phyloP scores from a whole-genome alignment of 2,329 filamentous ascomycete genomes.

The Xylaria arbuscula region DNA sequence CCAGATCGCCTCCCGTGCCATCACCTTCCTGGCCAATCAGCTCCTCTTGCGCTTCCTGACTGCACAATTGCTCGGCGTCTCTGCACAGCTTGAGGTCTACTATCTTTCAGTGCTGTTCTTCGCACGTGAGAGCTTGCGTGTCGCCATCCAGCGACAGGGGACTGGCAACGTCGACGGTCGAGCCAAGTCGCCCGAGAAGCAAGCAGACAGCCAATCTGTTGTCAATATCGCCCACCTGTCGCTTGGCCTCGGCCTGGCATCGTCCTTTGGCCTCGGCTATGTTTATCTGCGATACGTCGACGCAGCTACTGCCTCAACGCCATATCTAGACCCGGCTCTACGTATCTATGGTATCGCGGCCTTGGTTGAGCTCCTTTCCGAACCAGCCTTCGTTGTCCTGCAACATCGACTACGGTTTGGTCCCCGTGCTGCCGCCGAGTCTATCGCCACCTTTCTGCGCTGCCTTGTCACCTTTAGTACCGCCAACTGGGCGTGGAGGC shows the following conservation, averaged over 20 bases:
- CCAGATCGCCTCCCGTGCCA: conserved; percentile 84
- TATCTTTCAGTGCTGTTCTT: conserved; percentile 96
- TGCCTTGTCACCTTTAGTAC: conserved; percentile 79
- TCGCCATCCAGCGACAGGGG: conserved; percentile 86
- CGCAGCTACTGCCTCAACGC: conserved; percentile 63
- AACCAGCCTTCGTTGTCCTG: conserved; percentile 89
- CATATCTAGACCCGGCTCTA: conserved; percentile 69
- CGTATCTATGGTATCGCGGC: conserved; percentile 67
- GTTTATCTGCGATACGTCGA: conserved; percentile 71
- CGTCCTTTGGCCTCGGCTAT: conserved; percentile 72
- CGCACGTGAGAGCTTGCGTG: conserved; percentile 86
- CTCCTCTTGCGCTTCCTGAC: conserved; percentile 88
- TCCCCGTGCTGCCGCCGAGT: conserved; percentile 84
- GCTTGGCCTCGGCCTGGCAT: conserved; percentile 72
- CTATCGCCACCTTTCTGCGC: conserved; percentile 79
- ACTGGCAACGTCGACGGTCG: neutral
- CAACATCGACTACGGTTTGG: conserved; percentile 85
- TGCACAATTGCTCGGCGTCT: conserved; percentile 83
- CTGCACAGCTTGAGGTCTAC: conserved; percentile 91
- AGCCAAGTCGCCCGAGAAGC: neutral
- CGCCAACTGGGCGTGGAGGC: conserved; percentile 71
- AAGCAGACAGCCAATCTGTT: conserved; percentile 73
- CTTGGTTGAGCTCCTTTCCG: conserved; percentile 80
- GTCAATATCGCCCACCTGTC: conserved; percentile 90
- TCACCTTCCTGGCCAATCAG: conserved; percentile 94